phyloP scores from a whole-genome alignment of 495 filamentous ascomycete species.

The Baudoinia panamericana region DNA sequence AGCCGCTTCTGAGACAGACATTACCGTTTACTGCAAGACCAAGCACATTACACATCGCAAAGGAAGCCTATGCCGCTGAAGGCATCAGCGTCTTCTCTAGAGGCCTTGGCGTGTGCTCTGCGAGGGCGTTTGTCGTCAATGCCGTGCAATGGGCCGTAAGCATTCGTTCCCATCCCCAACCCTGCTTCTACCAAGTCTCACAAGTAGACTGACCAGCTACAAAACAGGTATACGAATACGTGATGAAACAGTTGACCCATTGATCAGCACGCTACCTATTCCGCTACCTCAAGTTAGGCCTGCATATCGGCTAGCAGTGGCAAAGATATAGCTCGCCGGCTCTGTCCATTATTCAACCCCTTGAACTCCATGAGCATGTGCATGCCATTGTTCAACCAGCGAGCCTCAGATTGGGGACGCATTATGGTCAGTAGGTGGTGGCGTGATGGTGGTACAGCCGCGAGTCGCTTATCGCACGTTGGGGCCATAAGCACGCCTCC shows the following conservation, averaged over 20 bases:
- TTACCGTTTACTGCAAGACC: slow-evolving; percentile 21
- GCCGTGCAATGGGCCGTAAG: slow-evolving; percentile 61
- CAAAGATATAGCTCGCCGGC: neutral
- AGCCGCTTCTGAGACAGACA: slow-evolving; percentile 24
- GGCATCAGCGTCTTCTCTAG: slow-evolving; percentile 60
- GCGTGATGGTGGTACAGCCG: slow-evolving; percentile 1
- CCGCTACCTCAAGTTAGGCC: too few species aligned
- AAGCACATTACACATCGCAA: slow-evolving; percentile 49
- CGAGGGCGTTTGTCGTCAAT: slow-evolving; percentile 77
- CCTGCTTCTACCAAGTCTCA: slow-evolving; percentile 1
- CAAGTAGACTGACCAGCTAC: neutral
- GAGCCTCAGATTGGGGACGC: too few species aligned
- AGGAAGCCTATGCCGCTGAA: slow-evolving; percentile 47
- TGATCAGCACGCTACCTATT: slow-evolving; percentile 12
- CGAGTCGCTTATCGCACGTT: too few species aligned
- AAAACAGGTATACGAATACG: slow-evolving; percentile 20
- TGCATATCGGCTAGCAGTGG: too few species aligned
- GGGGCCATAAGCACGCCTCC: neutral
- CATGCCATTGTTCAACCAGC: too few species aligned
- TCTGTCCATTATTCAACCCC: too few species aligned
- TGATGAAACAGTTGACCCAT: slow-evolving; percentile 13
- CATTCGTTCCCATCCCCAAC: neutral
- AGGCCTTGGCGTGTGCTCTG: slow-evolving; percentile 64
- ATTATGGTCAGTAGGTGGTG: too few species aligned
- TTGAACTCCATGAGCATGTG: too few species aligned